A percentile compares a stretch with the other conserved stretches of the same genome.
Evolutionary conservation across 495 filamentous ascomycete species (phyloP).

Genomic region (Xylaria palmicola): DNA sequence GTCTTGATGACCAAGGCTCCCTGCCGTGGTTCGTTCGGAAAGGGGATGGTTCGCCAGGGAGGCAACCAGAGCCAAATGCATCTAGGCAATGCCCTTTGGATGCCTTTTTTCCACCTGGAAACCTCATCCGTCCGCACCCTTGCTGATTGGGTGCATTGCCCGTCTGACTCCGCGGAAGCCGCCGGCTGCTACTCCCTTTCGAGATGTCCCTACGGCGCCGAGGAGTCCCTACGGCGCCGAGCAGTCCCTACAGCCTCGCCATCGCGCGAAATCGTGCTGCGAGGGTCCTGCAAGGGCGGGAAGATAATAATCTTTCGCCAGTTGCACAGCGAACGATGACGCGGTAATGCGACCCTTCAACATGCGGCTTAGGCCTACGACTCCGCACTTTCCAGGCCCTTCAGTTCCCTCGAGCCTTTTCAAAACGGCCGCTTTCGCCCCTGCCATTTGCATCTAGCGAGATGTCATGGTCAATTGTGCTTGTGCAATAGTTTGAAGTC

Average conservation of each 20-base stretch:
- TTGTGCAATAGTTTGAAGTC: not conserved
- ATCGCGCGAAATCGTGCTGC: too few species aligned
- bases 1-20: not conserved
- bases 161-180: not conserved
- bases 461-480: not conserved
- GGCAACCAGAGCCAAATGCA: not conserved
- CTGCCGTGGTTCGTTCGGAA: not conserved
- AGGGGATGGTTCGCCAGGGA: not conserved
- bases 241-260: not conserved
- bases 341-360: not conserved
- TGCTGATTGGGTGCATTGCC: not conserved
- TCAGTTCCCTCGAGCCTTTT: not conserved
- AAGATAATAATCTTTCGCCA: not conserved
- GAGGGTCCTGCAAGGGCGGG: not conserved
- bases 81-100: not conserved
- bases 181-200: not conserved
- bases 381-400: not conserved
- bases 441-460: not conserved
- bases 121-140: not conserved
- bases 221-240: too few species aligned
- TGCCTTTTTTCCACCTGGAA: not conserved
- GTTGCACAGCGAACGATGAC: not conserved
- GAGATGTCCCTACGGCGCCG: not conserved
- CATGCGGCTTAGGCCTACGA: not conserved
- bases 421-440: not conserved